Evolutionary conservation across 2,329 filamentous ascomycete species (phyloP).

Genomic region (Cercospora sp.): DNA sequence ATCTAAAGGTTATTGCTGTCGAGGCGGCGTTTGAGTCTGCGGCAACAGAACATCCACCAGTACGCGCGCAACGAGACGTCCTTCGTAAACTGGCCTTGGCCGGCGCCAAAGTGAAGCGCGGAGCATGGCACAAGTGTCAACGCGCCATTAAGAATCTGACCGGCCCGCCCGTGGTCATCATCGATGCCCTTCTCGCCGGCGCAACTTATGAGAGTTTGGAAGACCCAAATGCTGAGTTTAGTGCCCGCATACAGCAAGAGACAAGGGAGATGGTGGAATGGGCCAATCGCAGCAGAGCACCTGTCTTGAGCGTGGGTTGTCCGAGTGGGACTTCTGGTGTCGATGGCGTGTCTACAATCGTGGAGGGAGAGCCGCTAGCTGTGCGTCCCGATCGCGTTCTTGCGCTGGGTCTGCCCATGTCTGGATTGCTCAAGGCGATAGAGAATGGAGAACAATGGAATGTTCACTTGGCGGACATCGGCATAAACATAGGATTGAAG

Average conservation of each 20-base stretch:
- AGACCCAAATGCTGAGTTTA: slow-evolving; percentile 40
- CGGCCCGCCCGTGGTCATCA: slow-evolving; percentile 72
- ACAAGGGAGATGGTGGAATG: slow-evolving; percentile 90
- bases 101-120: slow-evolving; percentile 61
- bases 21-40: slow-evolving; percentile 83
- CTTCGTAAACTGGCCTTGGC: slow-evolving; percentile 69
- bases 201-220: slow-evolving; percentile 86
- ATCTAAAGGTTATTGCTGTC: slow-evolving; percentile 76
- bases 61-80: slow-evolving; percentile 78
- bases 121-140: slow-evolving; percentile 59
- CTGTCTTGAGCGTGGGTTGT: slow-evolving; percentile 83
- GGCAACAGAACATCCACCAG: slow-evolving; percentile 73
- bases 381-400: slow-evolving; percentile 81
- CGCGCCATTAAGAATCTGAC: slow-evolving; percentile 56
- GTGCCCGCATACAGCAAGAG: slow-evolving; percentile 69
- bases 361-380: slow-evolving; percentile 76
- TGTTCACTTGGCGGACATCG: slow-evolving; percentile 82
- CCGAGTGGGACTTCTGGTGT: slow-evolving; percentile 85
- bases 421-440: slow-evolving; percentile 76
- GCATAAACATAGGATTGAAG: slow-evolving; percentile 80
- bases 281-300: slow-evolving; percentile 83
- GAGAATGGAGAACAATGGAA: slow-evolving; percentile 65
- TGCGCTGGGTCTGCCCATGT: slow-evolving; percentile 82
- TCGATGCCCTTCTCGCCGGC: slow-evolving; percentile 86
- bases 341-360: slow-evolving; percentile 63